These are phyloP conservation scores for Liquidambar formosana DNA, from an alignment of 164 flowering plant species.

Conservation along the genomic window DNA sequence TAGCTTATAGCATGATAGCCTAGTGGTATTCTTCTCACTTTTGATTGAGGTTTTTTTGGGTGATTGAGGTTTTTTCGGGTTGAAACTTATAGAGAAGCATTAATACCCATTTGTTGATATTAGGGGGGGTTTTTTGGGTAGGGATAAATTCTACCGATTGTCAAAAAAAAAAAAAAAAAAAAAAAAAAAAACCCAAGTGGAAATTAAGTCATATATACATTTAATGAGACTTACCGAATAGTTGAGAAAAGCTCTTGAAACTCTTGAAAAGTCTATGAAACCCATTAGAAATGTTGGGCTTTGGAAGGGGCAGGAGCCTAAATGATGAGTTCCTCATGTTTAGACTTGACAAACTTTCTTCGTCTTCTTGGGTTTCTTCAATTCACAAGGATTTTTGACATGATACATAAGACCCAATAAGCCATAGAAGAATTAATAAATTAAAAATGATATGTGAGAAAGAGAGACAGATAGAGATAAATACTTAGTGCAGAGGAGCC, in stretches of 20 bases:
- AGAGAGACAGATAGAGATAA: slow-evolving; percentile 16
- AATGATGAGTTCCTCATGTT: slow-evolving; percentile 48
- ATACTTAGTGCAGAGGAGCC: slow-evolving; percentile 16
- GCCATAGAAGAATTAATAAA: background rate
- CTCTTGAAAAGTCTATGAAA: slow-evolving; percentile 64
- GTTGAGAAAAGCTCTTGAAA: slow-evolving; percentile 71
- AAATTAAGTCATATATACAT: too few species aligned
- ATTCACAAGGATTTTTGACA: background rate
- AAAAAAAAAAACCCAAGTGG: too few species aligned
- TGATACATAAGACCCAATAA: background rate
- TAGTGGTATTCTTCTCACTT: too few species aligned
- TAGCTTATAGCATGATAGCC: too few species aligned
- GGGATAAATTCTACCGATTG: too few species aligned
- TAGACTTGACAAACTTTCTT: slow-evolving; percentile 39
- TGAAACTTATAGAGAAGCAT: too few species aligned
- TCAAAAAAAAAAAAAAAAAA: too few species aligned
- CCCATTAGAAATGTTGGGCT: slow-evolving; percentile 49
- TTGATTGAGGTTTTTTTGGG: too few species aligned
- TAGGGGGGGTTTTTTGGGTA: too few species aligned
- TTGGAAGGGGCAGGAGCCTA: slow-evolving; percentile 46
- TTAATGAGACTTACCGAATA: slow-evolving; percentile 55
- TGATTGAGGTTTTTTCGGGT: too few species aligned
- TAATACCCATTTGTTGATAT: too few species aligned
- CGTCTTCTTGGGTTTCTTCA: slow-evolving; percentile 30
- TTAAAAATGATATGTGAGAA: too few species aligned